Evolutionary conservation across 2,329 filamentous ascomycete genomes (phyloP), one percentile per base, ranked within the genome.

Genomic region (Scedosporium boydii): DNA sequence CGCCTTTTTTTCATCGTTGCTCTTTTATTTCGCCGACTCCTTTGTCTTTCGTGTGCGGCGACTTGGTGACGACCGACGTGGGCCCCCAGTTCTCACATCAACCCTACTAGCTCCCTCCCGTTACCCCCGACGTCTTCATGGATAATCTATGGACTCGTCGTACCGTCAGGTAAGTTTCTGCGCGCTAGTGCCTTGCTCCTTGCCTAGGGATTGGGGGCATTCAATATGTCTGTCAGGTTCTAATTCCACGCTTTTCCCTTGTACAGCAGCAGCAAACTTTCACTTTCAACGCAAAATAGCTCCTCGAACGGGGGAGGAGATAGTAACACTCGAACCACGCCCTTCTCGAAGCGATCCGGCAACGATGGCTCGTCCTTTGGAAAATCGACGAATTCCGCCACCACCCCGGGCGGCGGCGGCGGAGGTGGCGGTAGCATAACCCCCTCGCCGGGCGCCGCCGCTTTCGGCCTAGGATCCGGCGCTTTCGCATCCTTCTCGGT

Each of bases 381-480:
- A 71, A 87, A 87, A 74, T 80, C 83, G 65, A 95, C 91, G 26
- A 93, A 96, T 79, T 80, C 86, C 68, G 84, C 90, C 68, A 86
- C 90, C 58, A 87, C 88, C 64, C 85, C 89, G 69, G 86, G 84
- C 65, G 85, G 83, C 63, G 85, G 84, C 63, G 79, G 92, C 34
- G 86, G 84, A 65, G 85, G 83, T 63, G 85, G 84, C 63, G 79
- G 92, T 10, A 38, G 34, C 62, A 82, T 88, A 42, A 93, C 91
- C 9, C 91, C 92, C 14, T 91, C 89, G 12, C 82, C 85, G 61
- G 84, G 84, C 68, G 91, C 90, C 62, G 93, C 89, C 70, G 93
- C 93, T 63, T 99, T 99, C 76, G 93, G 92, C 59, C 80, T 99
- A 64, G 95, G 95, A 48, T 96, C 91, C 18, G 95, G 95, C 68